Conservation (phyloP, 2,329 filamentous ascomycete genomes). For the Neofusicoccum sp. region DNA sequence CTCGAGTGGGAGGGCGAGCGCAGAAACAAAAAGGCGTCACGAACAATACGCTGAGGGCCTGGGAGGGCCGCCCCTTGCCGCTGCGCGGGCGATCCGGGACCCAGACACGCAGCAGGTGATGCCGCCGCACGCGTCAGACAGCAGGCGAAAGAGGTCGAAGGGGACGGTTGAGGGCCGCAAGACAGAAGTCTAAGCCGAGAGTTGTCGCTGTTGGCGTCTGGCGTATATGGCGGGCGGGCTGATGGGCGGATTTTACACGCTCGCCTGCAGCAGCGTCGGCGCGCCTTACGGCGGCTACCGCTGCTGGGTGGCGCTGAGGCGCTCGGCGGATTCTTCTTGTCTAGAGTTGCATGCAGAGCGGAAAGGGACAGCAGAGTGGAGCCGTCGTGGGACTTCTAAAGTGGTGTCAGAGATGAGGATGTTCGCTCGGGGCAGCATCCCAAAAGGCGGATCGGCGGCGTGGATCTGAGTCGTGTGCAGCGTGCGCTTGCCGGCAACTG, state of each 20-base stretch:
- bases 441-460: neutral
- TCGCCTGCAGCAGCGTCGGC: neutral
- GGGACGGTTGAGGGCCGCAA: neutral
- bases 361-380: constrained; percentile 13
- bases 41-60: constrained; percentile 1
- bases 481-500: neutral
- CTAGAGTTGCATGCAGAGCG: constrained; percentile 1
- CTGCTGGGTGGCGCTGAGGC: neutral
- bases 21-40: neutral
- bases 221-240: constrained; percentile 10
- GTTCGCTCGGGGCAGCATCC: neutral
- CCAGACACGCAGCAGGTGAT: neutral
- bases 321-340: neutral
- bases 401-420: constrained; percentile 15
- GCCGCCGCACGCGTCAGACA: neutral
- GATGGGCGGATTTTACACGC: neutral
- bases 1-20: neutral
- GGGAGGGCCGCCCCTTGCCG: constrained; percentile 4
- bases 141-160: neutral
- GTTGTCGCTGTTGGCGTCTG: constrained; percentile 2
- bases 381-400: constrained; percentile 8
- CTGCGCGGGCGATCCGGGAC: neutral
- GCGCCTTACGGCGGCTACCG: constrained; percentile 5
- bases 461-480: neutral
- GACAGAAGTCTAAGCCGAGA: neutral